Evolutionary conservation across 352 stramenopile species (phyloP).

Genomic region (Aphanomyces cochlioides): DNA sequence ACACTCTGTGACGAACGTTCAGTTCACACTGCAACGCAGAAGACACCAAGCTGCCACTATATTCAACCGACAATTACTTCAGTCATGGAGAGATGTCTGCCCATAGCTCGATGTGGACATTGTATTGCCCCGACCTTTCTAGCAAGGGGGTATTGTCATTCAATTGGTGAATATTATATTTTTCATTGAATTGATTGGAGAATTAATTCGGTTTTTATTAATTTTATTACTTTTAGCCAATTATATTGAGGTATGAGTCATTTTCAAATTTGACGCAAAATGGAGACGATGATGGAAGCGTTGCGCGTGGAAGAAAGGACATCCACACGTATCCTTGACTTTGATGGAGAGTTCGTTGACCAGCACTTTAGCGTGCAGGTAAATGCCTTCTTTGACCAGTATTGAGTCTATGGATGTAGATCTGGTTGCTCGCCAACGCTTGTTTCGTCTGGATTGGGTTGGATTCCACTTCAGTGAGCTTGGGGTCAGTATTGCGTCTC

Average conservation of each 20-base stretch:
- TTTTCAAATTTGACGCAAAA: neutral
- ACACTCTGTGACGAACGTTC: too few relatives aligned
- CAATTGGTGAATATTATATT: neutral
- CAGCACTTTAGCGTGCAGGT: conserved; percentile 52
- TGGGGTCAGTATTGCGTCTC: neutral
- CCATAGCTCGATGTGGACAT: too few relatives aligned
- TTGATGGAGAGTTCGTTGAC: conserved; percentile 56
- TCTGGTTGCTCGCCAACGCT: conserved; percentile 63
- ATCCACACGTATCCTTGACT: conserved; percentile 41
- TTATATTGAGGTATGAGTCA: neutral
- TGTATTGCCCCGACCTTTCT: too few relatives aligned
- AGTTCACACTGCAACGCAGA: too few relatives aligned
- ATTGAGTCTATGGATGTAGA: conserved; percentile 15
- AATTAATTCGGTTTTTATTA: neutral
- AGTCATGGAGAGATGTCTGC: too few relatives aligned
- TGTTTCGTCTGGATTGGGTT: conserved; percentile 80
- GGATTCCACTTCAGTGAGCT: conserved; percentile 19
- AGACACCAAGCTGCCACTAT: too few relatives aligned
- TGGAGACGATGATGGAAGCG: conserved; percentile 5
- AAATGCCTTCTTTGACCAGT: conserved; percentile 3
- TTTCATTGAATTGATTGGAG: too few relatives aligned
- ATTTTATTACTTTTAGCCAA: conserved; percentile 18
- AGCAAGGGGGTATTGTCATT: neutral
- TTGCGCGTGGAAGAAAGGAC: neutral
- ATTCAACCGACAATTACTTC: too few relatives aligned